Percentiles rank a stretch among this genome's conserved stretches.
These are phyloP conservation scores for Boletus subparvulus DNA, from an alignment of 768 basidiomycete species.

Conservation along the genomic window DNA sequence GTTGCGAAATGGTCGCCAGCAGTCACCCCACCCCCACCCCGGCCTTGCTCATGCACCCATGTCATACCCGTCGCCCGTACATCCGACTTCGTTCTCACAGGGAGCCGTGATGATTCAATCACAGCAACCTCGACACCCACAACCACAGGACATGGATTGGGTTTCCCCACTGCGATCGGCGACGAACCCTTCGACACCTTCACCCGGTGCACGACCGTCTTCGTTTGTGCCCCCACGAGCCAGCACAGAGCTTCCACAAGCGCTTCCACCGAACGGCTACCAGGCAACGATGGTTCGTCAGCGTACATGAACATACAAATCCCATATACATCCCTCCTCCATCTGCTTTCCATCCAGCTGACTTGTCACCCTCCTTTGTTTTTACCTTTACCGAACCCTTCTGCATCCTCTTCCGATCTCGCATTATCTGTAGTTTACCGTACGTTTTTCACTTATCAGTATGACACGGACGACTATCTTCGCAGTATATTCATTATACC, in stretches of 20 bases:
- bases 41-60: conserved; percentile 42
- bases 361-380: conserved; percentile 27
- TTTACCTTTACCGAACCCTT: conserved; percentile 23
- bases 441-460: conserved; percentile 43
- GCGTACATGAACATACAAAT: conserved; percentile 41
- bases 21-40: conserved; percentile 41
- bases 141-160: conserved; percentile 46
- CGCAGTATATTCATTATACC: conserved; percentile 62
- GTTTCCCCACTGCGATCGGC: conserved; percentile 39
- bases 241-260: conserved; percentile 43
- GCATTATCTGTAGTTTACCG: conserved; percentile 65
- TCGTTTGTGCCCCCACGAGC: conserved; percentile 50
- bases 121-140: conserved; percentile 40
- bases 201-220: conserved; percentile 46
- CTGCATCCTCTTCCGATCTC: conserved; percentile 40
- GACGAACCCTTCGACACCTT: conserved; percentile 33
- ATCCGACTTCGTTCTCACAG: conserved; percentile 48
- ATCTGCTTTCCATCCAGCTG: conserved; percentile 29
- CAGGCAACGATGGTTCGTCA: conserved; percentile 48
- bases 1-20: conserved; percentile 40
- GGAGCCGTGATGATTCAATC: conserved; percentile 43
- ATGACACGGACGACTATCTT: conserved; percentile 62
- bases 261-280: conserved; percentile 44
- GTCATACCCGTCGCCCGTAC: conserved; percentile 44
- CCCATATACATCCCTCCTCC: background rate